A percentile compares a stretch with the other conserved stretches of the same genome.
Evolutionary conservation across 495 filamentous ascomycete genomes (phyloP).

Genomic region (Aspergillus diversus): DNA sequence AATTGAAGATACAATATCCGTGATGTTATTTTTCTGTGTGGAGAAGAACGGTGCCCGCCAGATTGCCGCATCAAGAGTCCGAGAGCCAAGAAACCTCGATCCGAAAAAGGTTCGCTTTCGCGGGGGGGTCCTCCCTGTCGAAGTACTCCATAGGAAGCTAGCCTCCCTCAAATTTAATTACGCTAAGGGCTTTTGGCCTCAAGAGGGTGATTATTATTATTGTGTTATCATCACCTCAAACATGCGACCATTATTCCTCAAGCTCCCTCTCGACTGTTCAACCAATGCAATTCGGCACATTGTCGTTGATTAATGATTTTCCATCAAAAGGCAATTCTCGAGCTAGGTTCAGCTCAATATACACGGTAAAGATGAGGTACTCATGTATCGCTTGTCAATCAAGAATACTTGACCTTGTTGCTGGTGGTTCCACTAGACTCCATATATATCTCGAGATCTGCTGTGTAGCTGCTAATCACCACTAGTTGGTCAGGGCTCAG

Average conservation of each 20-base stretch:
- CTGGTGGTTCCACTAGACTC: not conserved
- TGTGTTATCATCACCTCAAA: constrained; percentile 23
- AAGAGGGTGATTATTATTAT: not conserved
- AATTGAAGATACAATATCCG: no score
- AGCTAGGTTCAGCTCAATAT: no score
- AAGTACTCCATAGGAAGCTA: constrained; percentile 1
- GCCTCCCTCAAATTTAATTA: constrained; percentile 4
- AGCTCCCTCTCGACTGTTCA: not conserved
- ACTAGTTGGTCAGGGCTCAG: constrained; percentile 22
- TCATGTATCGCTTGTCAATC: no score
- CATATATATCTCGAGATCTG: constrained; percentile 21
- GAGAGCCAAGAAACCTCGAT: constrained; percentile 14
- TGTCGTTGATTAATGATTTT: no score
- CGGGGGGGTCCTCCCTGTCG: constrained; percentile 19
- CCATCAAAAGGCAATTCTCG: no score
- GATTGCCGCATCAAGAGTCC: no score
- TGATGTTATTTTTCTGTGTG: no score
- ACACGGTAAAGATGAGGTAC: no score
- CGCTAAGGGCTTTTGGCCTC: constrained; percentile 17
- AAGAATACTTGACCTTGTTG: not conserved
- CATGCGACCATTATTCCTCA: constrained; percentile 4
- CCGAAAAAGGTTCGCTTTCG: constrained; percentile 20
- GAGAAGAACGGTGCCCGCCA: not conserved
- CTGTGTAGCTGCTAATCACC: constrained; percentile 28
- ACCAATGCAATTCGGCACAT: not conserved